Evolutionary conservation across 352 stramenopile species (phyloP), one percentile per base, ranked within the genome.

Genomic region (Phytophthora agathidicida): DNA sequence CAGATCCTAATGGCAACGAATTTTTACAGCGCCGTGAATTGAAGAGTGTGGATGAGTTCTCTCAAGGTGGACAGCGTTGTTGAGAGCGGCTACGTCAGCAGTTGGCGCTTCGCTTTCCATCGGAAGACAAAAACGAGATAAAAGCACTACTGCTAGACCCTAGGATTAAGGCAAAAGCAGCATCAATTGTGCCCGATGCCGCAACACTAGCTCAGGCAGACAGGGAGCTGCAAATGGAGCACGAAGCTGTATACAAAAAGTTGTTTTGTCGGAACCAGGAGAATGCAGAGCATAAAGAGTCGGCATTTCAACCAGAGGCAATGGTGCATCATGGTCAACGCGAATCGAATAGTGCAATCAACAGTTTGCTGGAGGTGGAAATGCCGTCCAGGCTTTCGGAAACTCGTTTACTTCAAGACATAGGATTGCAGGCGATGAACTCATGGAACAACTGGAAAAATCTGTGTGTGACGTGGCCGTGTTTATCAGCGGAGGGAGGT

Each of bases 71-170:
- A 5, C 31, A 35, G 2, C 11, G 14, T n/a, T 64, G 45, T 27
- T 14, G 45, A 38, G 26, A 51, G 1, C n/a, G 36, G 14, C 7
- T 56, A 2, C 28, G 37, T 2, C 16, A 57, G 16, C 37, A 57
- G 7, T 16, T 57, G 2, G 27, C 3, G 2, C 14, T 57, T 24
- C 37, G 36, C 7, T 57, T 47, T 24, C 48, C 37, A 7, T 11
- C 6, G 1, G 2, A 33, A 22, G 19, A 48, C 17, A 17, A n/a
- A 5, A 57, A 41, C 26, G 48, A 48, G 1, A 48, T 57, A 17
- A 57, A 48, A 33, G 26, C 48, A 4, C 11, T 57, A 17, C 16
- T 57, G 6, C 17, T 57, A 1, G 48, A 47, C 14, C 36, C 48
- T 11, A 7, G 36, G 23, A 58, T 58, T 30, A 58, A 49, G 23